Evolutionary conservation across 306 rosid species (phyloP).

Genomic region (Glycine tomentella): DNA sequence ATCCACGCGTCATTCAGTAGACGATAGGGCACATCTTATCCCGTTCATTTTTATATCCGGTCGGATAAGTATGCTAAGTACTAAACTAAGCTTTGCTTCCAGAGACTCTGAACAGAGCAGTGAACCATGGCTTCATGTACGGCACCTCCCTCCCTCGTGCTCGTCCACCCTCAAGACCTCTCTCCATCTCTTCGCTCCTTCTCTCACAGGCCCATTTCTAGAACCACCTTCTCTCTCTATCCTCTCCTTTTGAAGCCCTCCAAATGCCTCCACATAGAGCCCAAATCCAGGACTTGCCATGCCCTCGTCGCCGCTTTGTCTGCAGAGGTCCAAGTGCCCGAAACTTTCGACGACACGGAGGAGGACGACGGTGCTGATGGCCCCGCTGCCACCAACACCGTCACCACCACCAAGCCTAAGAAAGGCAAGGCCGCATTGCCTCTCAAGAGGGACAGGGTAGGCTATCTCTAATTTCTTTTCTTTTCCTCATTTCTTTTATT

Average conservation of each 20-base stretch:
- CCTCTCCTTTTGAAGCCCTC: slow-evolving; percentile 52
- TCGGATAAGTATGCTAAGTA: too few relatives aligned
- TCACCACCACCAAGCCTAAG: slow-evolving; percentile 63
- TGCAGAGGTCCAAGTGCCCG: slow-evolving; percentile 62
- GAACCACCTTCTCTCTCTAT: slow-evolving; percentile 53
- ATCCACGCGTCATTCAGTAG: too few relatives aligned
- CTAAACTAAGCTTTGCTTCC: too few relatives aligned
- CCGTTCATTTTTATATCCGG: too few relatives aligned
- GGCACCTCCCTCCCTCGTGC: slow-evolving; percentile 71
- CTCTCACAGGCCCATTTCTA: slow-evolving; percentile 53
- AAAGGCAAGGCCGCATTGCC: slow-evolving; percentile 91
- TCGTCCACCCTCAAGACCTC: slow-evolving; percentile 57
- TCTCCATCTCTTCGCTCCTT: slow-evolving; percentile 64
- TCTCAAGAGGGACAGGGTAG: slow-evolving; percentile 91
- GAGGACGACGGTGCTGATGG: slow-evolving; percentile 42
- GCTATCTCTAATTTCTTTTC: too few relatives aligned
- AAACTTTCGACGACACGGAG: slow-evolving; percentile 55
- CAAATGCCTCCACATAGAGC: slow-evolving; percentile 47
- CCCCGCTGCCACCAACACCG: not conserved
- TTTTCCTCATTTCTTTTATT: too few relatives aligned
- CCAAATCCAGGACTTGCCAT: slow-evolving; percentile 39
- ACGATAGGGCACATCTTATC: too few relatives aligned
- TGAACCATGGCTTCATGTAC: slow-evolving; percentile 64
- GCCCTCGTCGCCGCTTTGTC: slow-evolving; percentile 63
- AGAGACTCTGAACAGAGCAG: too few relatives aligned